phyloP scores from a whole-genome alignment of 345 rosid species.

The Mercurialis annua region DNA sequence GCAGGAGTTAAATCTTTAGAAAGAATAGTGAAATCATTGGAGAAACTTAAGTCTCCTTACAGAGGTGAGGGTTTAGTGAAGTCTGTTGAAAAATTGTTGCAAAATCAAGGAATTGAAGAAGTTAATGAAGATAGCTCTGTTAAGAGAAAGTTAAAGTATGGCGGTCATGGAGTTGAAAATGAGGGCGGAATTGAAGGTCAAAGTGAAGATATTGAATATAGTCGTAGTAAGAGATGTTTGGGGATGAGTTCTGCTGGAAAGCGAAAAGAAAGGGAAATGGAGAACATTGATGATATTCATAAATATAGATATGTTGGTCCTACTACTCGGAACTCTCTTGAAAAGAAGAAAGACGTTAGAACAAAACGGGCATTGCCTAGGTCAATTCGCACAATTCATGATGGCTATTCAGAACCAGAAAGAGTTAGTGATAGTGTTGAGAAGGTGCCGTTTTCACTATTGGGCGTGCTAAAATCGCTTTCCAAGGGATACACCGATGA shows the following conservation, averaged over 20 bases:
- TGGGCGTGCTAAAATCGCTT: constrained; percentile 30
- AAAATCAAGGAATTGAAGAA: constrained; percentile 4
- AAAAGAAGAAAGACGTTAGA: constrained; percentile 9
- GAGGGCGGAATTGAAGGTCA: background rate
- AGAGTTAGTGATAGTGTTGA: background rate
- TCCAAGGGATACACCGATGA: constrained; percentile 9
- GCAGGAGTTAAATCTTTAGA: constrained; percentile 4
- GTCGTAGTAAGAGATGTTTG: background rate
- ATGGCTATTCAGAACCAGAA: constrained; percentile 8
- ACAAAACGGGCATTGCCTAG: constrained; percentile 29
- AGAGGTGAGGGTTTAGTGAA: background rate
- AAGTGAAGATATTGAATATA: background rate
- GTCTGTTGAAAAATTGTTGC: constrained; percentile 9
- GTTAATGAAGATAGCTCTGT: constrained; percentile 10
- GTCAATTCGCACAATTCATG: constrained; percentile 8
- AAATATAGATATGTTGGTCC: constrained; percentile 21
- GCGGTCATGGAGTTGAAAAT: background rate
- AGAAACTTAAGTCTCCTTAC: constrained; percentile 20
- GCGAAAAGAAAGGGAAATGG: background rate
- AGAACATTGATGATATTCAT: constrained; percentile 26
- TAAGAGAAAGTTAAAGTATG: constrained; percentile 26
- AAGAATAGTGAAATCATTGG: constrained; percentile 23
- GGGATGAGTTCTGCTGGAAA: background rate
- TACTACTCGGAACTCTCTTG: background rate
- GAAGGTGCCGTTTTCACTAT: constrained; percentile 15